Evolutionary conservation across 1,284 basidiomycete genomes (phyloP), one percentile per base, ranked within the genome.

Genomic region (Porogramme epimiltina): DNA sequence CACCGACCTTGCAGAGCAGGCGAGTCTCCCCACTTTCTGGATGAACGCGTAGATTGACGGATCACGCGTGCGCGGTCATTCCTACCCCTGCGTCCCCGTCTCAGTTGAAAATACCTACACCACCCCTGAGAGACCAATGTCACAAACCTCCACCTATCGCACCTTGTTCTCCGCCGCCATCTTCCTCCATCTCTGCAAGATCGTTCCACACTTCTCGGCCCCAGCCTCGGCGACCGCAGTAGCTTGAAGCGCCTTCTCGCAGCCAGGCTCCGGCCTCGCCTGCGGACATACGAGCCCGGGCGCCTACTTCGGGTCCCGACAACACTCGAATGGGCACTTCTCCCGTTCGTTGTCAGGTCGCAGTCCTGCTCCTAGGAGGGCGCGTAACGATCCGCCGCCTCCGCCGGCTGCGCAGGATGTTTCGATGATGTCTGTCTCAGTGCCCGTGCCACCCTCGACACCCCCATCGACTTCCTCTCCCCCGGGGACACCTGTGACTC

Each of bases 1-100:
- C 22, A 39, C 53, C 34, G 59, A 67, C 20, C 18, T 67, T n/a
- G 56, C 66, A 15, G 67, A 69, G 45, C 59, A 59, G 55, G 67
- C 67, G 38, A 54, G 66, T 31, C 13, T 6, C 8, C 8, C 28
- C 13, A 13, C 13, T 13, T 13, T 6, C 28, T 13, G 28, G 13
- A 31, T 31, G 6, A 6, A 31, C 13, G 8, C 13, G 28, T 8
- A 6, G 13, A 31, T 13, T 31, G 13, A 8, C n/a, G n/a, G n/a
- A n/a, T n/a, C 8, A 31, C 28, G 28, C 28, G 28, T 13, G 33
- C 25, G 18, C 43, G 70, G 69, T 62, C 59, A 8, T 69, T 66
- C 52, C 58, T 70, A 13, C 70, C 71, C 71, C 71, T 15, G 73
- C 72, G 24, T 74, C 73, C 47, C 71, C 72, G n/a, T 63, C 69